Evolutionary conservation across 2,329 filamentous ascomycete genomes (phyloP).

Genomic region (Ophiostoma pallidulum): DNA sequence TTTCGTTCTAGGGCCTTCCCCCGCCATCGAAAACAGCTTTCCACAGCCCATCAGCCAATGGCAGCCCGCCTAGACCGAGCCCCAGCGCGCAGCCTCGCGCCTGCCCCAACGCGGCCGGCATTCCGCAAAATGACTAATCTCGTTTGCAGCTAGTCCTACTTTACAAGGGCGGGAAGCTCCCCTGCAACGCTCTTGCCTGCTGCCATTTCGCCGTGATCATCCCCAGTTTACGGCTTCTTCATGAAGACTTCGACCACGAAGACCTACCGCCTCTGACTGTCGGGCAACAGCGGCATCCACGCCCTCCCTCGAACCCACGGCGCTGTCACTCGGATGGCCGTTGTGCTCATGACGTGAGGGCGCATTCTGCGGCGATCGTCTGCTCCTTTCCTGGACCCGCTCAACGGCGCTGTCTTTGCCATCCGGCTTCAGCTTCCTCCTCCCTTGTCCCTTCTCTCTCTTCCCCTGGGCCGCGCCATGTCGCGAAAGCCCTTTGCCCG

Average conservation of each 20-base stretch:
- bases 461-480: neutral
- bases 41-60: neutral
- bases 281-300: no score
- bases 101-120: no score
- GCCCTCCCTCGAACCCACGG: no score
- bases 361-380: no score
- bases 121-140: conserved; percentile 9
- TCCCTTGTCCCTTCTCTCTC: neutral
- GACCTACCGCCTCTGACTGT: no score
- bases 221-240: neutral
- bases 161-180: no score
- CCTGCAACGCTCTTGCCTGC: neutral
- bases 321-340: no score
- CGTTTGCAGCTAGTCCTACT: no score
- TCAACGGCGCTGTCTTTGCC: neutral
- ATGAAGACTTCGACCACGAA: no score
- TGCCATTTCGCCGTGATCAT: no score
- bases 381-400: neutral
- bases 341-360: no score
- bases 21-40: conserved; percentile 1
- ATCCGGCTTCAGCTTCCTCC: neutral
- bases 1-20: conserved; percentile 9
- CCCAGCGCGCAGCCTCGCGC: no score
- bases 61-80: neutral
- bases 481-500: conserved; percentile 1